Conservation (phyloP, 2,329 filamentous ascomycete genomes). For the Fusarium goolgardi region DNA sequence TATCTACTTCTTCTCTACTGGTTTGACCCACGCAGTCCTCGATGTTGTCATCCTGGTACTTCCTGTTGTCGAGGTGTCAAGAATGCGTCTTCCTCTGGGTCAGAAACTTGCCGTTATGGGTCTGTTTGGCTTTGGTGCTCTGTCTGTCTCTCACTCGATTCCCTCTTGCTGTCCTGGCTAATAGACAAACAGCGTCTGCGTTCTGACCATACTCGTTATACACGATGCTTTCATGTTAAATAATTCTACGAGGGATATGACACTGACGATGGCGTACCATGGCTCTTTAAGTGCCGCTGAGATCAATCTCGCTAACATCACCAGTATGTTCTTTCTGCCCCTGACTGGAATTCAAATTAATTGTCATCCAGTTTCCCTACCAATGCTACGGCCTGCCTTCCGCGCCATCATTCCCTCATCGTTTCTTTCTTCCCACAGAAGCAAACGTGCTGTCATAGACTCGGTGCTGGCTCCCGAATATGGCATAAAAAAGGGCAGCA, state of each 20-base stretch:
- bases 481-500: slow-evolving; percentile 13
- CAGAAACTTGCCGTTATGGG: slow-evolving; percentile 48
- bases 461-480: neutral
- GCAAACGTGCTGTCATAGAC: slow-evolving; percentile 8
- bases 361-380: slow-evolving; percentile 24
- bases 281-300: slow-evolving; percentile 46
- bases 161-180: neutral
- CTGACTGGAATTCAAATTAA: rapidly evolving
- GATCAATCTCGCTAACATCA: slow-evolving; percentile 45
- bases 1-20: slow-evolving; percentile 49
- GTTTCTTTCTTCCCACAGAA: slow-evolving; percentile 17
- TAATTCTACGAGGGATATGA: slow-evolving; percentile 37
- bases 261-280: slow-evolving; percentile 41
- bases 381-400: slow-evolving; percentile 35
- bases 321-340: slow-evolving; percentile 24
- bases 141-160: slow-evolving; percentile 34
- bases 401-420: slow-evolving; percentile 20
- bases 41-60: slow-evolving; percentile 49
- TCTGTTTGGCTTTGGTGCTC: slow-evolving; percentile 47
- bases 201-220: slow-evolving; percentile 44
- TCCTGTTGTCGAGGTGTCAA: slow-evolving; percentile 48
- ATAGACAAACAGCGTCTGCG: slow-evolving; percentile 24
- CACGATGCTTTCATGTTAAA: slow-evolving; percentile 36
- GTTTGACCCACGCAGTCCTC: slow-evolving; percentile 47
- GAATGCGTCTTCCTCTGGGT: slow-evolving; percentile 44